Evolutionary conservation across 768 basidiomycete genomes (phyloP), one percentile per base, ranked within the genome.

Genomic region (Serpula lacrymans): DNA sequence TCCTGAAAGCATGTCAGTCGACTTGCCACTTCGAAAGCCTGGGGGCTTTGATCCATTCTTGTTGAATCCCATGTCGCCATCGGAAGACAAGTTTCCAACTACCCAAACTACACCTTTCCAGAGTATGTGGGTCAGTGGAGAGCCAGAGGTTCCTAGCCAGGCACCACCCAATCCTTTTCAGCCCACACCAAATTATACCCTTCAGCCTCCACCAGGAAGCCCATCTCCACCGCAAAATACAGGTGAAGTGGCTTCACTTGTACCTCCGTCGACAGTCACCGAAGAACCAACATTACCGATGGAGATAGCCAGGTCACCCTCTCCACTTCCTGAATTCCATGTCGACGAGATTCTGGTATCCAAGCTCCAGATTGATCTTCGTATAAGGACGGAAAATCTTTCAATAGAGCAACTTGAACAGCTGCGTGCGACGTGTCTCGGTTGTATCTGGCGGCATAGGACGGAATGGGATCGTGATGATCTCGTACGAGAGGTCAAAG

Each of bases 381-480:
- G 64, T 25, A 65, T 74, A 13, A 57, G 57, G 32, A 96, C 95
- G 1, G 57, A 45, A 5, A 57, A 55, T 0, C 67, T 97, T 30
- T 88, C 71, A 18, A 72, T 97, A 36, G 96, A 99, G 56, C 82
- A 95, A 56, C 75, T 99, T 5, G 96, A 98, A 58, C 93, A 98
- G 61, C 72, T 99, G 5, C 79, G 96, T 5, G 94, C 96, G 6
- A 80, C 76, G 2, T 85, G 82, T 51, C 75, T 93, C 18, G 79
- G 81, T 29, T 69, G 69, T 36, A 72, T 97, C n/a, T 99, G 94
- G 94, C 69, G 78, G 21, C 80, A 78, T 47, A 67, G 93, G 25
- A 66, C 69, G 10, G 84, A 86, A 24, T 99, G 96, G 96, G 77
- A 96, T 54, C 72, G 94, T 33, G 74, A 78, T 50, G 62, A 55